phyloP scores from a whole-genome alignment of 768 basidiomycete species.

The Lentinus tigrinus region DNA sequence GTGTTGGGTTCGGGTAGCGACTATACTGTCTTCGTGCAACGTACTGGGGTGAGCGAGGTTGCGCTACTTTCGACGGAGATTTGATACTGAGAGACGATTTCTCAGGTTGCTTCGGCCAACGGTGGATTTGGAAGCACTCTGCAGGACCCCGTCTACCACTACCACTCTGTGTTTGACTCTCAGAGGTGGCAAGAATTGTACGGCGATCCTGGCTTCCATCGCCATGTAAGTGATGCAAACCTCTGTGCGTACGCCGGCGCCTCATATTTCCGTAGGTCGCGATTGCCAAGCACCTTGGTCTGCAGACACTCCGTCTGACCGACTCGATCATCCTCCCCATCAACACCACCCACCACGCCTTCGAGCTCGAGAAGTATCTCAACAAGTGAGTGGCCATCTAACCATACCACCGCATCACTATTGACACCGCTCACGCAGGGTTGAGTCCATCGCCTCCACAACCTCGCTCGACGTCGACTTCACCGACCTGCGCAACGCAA shows the following conservation, averaged over 20 bases:
- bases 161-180: conserved; percentile 60
- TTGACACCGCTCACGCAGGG: conserved; percentile 9
- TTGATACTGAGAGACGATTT: conserved; percentile 29
- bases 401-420: background rate
- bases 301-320: conserved; percentile 52
- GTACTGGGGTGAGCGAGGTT: conserved; percentile 52
- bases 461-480: conserved; percentile 30
- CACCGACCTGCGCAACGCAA: conserved; percentile 21
- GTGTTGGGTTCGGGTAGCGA: conserved; percentile 89
- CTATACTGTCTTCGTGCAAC: conserved; percentile 89
- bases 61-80: conserved; percentile 26
- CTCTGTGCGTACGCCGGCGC: background rate
- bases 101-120: conserved; percentile 35
- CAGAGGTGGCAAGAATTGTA: conserved; percentile 59
- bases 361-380: conserved; percentile 53
- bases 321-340: conserved; percentile 58
- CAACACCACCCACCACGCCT: conserved; percentile 67
- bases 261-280: conserved; percentile 39
- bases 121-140: conserved; percentile 36
- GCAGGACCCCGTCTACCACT: conserved; percentile 56
- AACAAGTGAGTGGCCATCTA: conserved; percentile 45
- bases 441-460: conserved; percentile 19
- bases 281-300: conserved; percentile 56
- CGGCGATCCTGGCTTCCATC: conserved; percentile 61
- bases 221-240: conserved; percentile 42